phyloP scores from a whole-genome alignment of 768 basidiomycete species.

The Tricholoma flavovirens region DNA sequence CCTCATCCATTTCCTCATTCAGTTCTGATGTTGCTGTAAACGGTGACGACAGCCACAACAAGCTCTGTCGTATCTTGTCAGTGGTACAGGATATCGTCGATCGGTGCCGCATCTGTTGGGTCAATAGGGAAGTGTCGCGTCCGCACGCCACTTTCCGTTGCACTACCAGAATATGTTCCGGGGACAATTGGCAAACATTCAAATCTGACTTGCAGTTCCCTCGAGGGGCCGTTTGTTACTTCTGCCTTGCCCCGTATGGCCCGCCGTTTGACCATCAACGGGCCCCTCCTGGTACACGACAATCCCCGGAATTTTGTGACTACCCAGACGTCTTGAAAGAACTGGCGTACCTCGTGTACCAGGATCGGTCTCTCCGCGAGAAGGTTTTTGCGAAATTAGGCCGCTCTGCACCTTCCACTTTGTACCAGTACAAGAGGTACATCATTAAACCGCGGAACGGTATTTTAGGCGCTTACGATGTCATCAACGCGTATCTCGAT shows the following conservation, averaged over 20 bases:
- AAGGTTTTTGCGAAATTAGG: slow-evolving; percentile 1
- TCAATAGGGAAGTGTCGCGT: not conserved
- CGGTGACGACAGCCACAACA: not conserved
- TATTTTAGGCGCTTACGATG: not conserved
- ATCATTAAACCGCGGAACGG: not conserved
- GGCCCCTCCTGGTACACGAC: not conserved
- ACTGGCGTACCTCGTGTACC: not conserved
- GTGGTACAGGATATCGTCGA: not conserved
- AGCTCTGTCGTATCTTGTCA: not conserved
- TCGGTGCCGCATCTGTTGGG: not conserved
- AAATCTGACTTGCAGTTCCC: not conserved
- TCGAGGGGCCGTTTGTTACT: not conserved
- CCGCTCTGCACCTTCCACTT: not conserved
- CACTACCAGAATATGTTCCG: not conserved
- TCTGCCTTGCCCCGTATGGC: not conserved
- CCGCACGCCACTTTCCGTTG: not conserved
- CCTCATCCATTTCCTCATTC: not conserved
- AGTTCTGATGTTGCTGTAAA: not conserved
- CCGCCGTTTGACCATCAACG: not conserved
- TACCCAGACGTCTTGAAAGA: slow-evolving; percentile 1
- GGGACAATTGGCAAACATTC: not conserved
- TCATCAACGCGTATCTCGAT: not conserved
- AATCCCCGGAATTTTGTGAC: not conserved
- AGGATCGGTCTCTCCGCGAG: not conserved
- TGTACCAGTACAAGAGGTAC: not conserved